A percentile compares a stretch with the other conserved stretches of the same genome.
These are phyloP conservation scores for Phaffomyces antillensis DNA, from an alignment of 805 yeast genomes.

Conservation along the genomic window DNA sequence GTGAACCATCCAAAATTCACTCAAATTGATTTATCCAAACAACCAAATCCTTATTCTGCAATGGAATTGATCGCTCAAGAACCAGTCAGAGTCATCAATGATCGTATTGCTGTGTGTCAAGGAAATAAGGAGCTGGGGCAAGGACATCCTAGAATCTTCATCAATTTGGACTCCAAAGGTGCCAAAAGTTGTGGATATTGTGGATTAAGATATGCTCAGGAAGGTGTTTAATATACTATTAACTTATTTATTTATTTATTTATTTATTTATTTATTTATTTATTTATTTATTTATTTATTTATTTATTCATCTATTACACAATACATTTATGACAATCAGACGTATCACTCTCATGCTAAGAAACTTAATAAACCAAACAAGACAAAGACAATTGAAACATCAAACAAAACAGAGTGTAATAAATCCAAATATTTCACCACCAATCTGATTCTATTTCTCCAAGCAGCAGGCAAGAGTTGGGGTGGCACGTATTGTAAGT, in stretches of 20 bases:
- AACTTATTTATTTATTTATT: conserved; percentile 1
- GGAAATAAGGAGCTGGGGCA: conserved; percentile 67
- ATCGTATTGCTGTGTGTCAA: conserved; percentile 71
- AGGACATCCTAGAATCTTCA: conserved; percentile 81
- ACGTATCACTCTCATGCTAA: neutral
- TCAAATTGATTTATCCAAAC: conserved; percentile 57
- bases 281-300: conserved; percentile 1
- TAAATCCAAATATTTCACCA: conserved; percentile 21
- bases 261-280: conserved; percentile 3
- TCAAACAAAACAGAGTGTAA: conserved; percentile 19
- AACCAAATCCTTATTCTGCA: conserved; percentile 80
- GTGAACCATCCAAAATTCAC: conserved; percentile 39
- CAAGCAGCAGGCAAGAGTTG: conserved; percentile 9
- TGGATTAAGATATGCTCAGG: conserved; percentile 49
- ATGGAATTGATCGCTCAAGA: conserved; percentile 72
- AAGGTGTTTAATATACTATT: conserved; percentile 10
- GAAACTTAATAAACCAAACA: conserved; percentile 17
- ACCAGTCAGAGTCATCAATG: conserved; percentile 57
- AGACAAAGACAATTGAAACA: conserved; percentile 14
- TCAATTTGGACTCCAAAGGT: conserved; percentile 72
- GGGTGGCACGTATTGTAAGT: conserved; percentile 17
- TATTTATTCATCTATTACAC: conserved; percentile 6
- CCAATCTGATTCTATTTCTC: conserved; percentile 17
- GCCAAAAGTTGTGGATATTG: conserved; percentile 77
- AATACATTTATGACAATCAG: neutral